These are phyloP conservation scores for Rutstroemia sp. DNA, from an alignment of 2,329 filamentous ascomycete species.

Conservation along the genomic window DNA sequence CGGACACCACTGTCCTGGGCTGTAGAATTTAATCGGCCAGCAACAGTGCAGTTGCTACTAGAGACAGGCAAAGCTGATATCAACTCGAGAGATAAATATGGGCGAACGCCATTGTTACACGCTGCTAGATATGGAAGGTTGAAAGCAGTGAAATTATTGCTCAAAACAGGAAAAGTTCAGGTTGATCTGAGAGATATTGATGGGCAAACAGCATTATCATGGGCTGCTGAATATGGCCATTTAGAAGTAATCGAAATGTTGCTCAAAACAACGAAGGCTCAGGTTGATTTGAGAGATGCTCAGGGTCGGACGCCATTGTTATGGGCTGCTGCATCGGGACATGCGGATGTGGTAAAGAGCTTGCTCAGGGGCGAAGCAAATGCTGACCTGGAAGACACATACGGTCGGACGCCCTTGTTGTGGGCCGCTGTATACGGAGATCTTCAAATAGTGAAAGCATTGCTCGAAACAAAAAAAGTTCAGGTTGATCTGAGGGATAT, in stretches of 20 bases:
- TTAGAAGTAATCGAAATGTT: slow-evolving; percentile 7
- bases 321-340: too few relatives aligned
- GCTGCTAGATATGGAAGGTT: neutral
- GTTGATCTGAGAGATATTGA: neutral
- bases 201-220: neutral
- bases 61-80: neutral
- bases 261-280: neutral
- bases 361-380: too few relatives aligned
- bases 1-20: neutral
- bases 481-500: neutral
- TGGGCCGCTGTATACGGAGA: neutral
- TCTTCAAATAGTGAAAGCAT: neutral
- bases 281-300: slow-evolving; percentile 4
- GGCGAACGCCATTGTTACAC: neutral
- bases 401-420: too few relatives aligned
- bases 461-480: neutral
- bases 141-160: too few relatives aligned
- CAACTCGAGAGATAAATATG: neutral
- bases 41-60: neutral
- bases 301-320: too few relatives aligned
- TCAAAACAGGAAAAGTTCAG: neutral
- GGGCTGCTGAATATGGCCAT: slow-evolving; percentile 3
- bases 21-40: fast-evolving
- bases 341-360: too few relatives aligned
- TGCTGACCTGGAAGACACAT: too few relatives aligned